These are phyloP conservation scores for Saccharomycopsis sp. DNA, from an alignment of 805 yeast species.

Conservation along the genomic window DNA sequence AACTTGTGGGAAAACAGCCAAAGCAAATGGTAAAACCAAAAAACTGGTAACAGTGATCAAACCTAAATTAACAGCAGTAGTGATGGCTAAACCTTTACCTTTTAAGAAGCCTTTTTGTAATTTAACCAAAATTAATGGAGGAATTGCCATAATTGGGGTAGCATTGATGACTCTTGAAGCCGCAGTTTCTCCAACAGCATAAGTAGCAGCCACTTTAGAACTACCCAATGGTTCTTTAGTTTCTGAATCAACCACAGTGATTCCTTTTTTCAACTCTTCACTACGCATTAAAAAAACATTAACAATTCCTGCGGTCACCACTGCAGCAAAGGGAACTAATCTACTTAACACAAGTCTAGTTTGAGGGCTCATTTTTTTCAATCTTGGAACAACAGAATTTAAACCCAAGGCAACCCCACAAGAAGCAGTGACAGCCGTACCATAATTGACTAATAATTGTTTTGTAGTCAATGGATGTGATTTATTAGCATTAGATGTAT, in stretches of 20 bases:
- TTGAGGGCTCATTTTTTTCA: slow-evolving; percentile 57
- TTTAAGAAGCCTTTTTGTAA: slow-evolving; percentile 63
- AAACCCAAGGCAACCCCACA: slow-evolving; percentile 94
- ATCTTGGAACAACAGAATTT: slow-evolving; percentile 80
- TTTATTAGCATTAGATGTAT: slow-evolving; percentile 92
- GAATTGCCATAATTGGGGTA: slow-evolving; percentile 94
- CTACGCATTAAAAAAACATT: slow-evolving; percentile 96
- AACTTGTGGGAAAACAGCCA: slow-evolving; percentile 92
- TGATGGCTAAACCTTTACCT: slow-evolving; percentile 55
- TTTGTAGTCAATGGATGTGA: slow-evolving; percentile 77
- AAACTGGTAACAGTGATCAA: slow-evolving; percentile 79
- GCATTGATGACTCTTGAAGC: slow-evolving; percentile 91
- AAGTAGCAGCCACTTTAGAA: slow-evolving; percentile 77
- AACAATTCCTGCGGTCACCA: slow-evolving; percentile 91
- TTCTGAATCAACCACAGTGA: slow-evolving; percentile 39
- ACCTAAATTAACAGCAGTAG: slow-evolving; percentile 71
- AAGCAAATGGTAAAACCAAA: slow-evolving; percentile 84
- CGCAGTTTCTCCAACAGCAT: slow-evolving; percentile 97
- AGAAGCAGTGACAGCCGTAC: slow-evolving; percentile 86
- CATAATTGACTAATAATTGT: slow-evolving; percentile 71
- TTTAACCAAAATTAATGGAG: slow-evolving; percentile 75
- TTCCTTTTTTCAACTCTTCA: slow-evolving; percentile 84
- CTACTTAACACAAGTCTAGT: slow-evolving; percentile 70
- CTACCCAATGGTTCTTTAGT: slow-evolving; percentile 59
- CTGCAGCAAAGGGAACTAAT: slow-evolving; percentile 97